Base-by-base conservation (phyloP, 2,329 filamentous ascomycete species). In the Pseudonectria buxi region DNA sequence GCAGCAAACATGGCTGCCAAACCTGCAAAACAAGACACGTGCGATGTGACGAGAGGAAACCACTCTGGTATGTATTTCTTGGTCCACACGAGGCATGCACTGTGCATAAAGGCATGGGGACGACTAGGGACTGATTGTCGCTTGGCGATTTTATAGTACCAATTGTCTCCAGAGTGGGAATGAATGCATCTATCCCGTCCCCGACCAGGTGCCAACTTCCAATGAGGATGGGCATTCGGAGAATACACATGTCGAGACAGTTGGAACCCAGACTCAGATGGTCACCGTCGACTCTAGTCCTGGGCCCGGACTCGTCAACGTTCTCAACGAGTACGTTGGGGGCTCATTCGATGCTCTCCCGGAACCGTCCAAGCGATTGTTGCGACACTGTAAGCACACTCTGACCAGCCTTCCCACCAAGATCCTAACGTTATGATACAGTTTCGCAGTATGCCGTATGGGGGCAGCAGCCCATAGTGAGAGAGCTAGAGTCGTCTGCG, bases 121-220 rank as follows among this genome's bases (percentile, higher is more conserved):
- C 24, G 15, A 7, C 14, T 31, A 15, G n/a, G 29, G 30, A 43
- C 46, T 52, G 42, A 51, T 45, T 22, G 13, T 33, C 41, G 27
- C 36, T 44, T 46, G 44, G 41, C 41, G 44, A 53, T 24, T 36
- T n/a, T n/a, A n/a, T 40, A 68, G 65, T 43, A 67, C 64, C 39
- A 66, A 63, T 41, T 69, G 65, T 45, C 60, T 68, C 43, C 64
- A 65, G 36, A 62, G 59, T 37, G 66, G 66, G 39, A 62, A 57
- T 49, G 63, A 63, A 43, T 68, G 65, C 53, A 57, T 57, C 30
- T 61, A 60, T 41, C 54, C 54, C n/a, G 42, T 46, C 33, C 41
- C 51, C 32, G 49, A 53, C 24, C 49, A 53, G 28, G 27, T 42
- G 14, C 24, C 52, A 14, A 41, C 44, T n/a, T 51, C 49, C 38